A percentile compares a stretch with the other conserved stretches of the same genome.
These are phyloP conservation scores for Fragaria ananassa DNA, from an alignment of 306 rosid genomes.

Conservation along the genomic window DNA sequence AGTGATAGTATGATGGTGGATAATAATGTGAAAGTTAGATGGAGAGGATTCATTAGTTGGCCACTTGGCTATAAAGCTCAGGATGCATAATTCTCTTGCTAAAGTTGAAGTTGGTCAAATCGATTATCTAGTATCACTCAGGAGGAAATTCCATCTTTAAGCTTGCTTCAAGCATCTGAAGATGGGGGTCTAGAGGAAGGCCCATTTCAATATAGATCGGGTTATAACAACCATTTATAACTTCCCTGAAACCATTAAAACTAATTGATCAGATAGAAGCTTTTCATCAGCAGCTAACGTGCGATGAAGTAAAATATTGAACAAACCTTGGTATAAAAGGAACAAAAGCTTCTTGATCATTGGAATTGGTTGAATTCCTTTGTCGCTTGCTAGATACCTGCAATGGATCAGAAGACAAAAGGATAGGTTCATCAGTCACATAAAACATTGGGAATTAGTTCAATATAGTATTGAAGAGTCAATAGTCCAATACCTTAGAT, in stretches of 20 bases:
- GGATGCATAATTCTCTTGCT: not conserved
- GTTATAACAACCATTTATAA: slow-evolving; percentile 28
- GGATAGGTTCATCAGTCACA: not conserved
- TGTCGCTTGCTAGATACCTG: slow-evolving; percentile 11
- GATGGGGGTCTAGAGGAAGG: slow-evolving; percentile 37
- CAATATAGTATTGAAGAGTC: not conserved
- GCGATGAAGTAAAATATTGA: not conserved
- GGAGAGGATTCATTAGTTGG: not conserved
- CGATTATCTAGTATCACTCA: not conserved
- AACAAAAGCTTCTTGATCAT: not conserved
- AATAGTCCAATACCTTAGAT: slow-evolving; percentile 18
- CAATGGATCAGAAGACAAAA: not conserved
- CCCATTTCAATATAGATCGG: slow-evolving; percentile 25
- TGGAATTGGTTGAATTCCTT: not conserved
- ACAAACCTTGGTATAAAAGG: slow-evolving; percentile 18
- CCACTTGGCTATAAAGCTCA: not conserved
- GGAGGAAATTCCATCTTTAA: not conserved
- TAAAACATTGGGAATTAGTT: not conserved
- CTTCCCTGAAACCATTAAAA: slow-evolving; percentile 8
- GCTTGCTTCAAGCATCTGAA: slow-evolving; percentile 27
- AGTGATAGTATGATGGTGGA: not conserved
- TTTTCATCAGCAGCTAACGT: not conserved
- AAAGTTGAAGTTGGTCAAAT: slow-evolving; percentile 1
- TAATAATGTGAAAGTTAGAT: not conserved
- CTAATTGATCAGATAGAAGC: slow-evolving; percentile 4